A percentile compares a stretch with the other conserved stretches of the same genome.
Evolutionary conservation across 1,284 basidiomycete species (phyloP).

Genomic region (Fomitopsis schrenkii): DNA sequence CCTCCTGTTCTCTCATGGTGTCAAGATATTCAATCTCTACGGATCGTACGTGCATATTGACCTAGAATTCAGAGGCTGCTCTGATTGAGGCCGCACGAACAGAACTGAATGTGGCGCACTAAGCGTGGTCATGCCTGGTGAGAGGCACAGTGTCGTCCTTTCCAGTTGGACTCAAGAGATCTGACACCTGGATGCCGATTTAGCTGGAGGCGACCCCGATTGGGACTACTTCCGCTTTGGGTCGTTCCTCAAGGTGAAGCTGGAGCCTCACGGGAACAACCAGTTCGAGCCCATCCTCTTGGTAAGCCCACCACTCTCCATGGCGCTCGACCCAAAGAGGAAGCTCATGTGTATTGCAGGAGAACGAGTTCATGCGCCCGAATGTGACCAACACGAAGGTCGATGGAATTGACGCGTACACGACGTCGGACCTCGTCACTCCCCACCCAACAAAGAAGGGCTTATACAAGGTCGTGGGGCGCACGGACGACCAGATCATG

Average conservation of each 20-base stretch:
- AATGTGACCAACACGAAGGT: slow-evolving; percentile 24
- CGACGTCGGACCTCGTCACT: slow-evolving; percentile 38
- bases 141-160: neutral
- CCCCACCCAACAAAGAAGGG: slow-evolving; percentile 42
- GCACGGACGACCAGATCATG: slow-evolving; percentile 50
- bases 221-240: slow-evolving; percentile 14
- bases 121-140: slow-evolving; percentile 1
- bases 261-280: slow-evolving; percentile 8
- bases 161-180: too few relatives aligned
- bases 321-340: neutral
- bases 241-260: neutral
- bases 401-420: slow-evolving; percentile 29
- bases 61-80: neutral
- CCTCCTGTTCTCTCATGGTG: slow-evolving; percentile 9
- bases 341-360: neutral
- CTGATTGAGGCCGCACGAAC: neutral
- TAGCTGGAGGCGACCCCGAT: neutral
- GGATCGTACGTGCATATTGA: slow-evolving; percentile 9
- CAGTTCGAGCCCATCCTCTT: slow-evolving; percentile 9
- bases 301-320: neutral
- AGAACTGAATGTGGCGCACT: slow-evolving; percentile 4
- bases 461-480: slow-evolving; percentile 41
- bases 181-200: too few relatives aligned
- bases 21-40: slow-evolving; percentile 11
- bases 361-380: slow-evolving; percentile 10